Conservation (phyloP, 2,329 filamentous ascomycete species). For the Ascochyta fabae region DNA sequence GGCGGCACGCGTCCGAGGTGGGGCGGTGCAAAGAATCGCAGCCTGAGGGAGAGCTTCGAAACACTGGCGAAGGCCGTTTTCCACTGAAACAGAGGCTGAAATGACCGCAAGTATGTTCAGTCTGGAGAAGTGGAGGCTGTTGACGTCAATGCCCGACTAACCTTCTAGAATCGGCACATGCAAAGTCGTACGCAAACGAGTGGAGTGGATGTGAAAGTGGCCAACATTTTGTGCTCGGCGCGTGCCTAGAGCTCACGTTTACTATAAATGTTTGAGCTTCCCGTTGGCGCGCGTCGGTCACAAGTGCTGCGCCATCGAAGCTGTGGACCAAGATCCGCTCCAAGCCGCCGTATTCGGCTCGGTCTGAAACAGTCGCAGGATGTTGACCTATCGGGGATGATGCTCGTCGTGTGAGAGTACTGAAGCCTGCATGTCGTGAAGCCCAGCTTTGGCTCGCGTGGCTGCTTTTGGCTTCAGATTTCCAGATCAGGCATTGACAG, state of each 20-base stretch:
- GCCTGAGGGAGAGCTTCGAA: constrained; percentile 19
- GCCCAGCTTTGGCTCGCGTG: constrained; percentile 25
- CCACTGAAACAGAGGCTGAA: constrained; percentile 32
- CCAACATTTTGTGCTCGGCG: constrained; percentile 21
- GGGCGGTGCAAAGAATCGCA: constrained; percentile 20
- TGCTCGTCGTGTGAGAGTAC: constrained; percentile 20
- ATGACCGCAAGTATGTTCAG: constrained; percentile 19
- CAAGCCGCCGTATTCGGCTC: constrained; percentile 27
- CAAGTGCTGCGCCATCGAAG: constrained; percentile 16
- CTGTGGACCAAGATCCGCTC: constrained; percentile 16
- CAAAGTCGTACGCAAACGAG: constrained; percentile 26
- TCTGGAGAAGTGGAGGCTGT: constrained; percentile 21
- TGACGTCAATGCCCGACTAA: constrained; percentile 23
- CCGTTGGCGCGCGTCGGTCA: constrained; percentile 15
- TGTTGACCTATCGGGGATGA: constrained; percentile 20
- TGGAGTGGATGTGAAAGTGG: constrained; percentile 10
- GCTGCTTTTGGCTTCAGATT: constrained; percentile 12
- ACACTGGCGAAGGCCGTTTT: constrained; percentile 26
- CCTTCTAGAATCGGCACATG: constrained; percentile 20
- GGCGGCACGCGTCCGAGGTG: constrained; percentile 17
- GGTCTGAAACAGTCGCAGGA: constrained; percentile 15
- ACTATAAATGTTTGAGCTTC: constrained; percentile 34
- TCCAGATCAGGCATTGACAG: not conserved
- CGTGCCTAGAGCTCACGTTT: constrained; percentile 22
- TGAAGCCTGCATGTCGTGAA: constrained; percentile 11